phyloP scores from a whole-genome alignment of 768 basidiomycete genomes.

The Omphalotus guepiniiformis region DNA sequence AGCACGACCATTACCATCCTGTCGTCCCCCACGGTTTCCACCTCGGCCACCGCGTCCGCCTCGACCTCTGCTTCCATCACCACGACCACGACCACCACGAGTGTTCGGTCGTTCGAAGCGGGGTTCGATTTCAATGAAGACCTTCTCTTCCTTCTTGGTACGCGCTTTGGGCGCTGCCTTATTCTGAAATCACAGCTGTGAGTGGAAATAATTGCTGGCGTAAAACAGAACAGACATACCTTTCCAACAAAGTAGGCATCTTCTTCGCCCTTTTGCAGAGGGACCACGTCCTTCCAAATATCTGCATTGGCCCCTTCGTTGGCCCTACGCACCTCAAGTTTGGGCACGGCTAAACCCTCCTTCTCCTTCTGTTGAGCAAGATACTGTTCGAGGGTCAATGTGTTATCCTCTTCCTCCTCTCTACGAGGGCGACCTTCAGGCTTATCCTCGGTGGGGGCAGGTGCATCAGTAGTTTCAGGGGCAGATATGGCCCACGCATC shows the following conservation, averaged over 20 bases:
- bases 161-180: constrained; percentile 63
- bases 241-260: constrained; percentile 86
- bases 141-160: constrained; percentile 84
- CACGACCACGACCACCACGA: constrained; percentile 40
- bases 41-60: constrained; percentile 43
- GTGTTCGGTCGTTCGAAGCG: constrained; percentile 77
- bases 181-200: constrained; percentile 36
- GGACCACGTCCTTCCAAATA: constrained; percentile 69
- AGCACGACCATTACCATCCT: constrained; percentile 37
- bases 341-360: constrained; percentile 45
- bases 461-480: constrained; percentile 18
- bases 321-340: constrained; percentile 78
- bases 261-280: constrained; percentile 60
- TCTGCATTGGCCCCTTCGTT: constrained; percentile 73
- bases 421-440: constrained; percentile 32
- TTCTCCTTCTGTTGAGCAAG: constrained; percentile 74
- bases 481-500: constrained; percentile 33
- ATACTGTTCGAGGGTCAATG: constrained; percentile 92
- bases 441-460: constrained; percentile 28
- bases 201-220: background rate
- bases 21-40: constrained; percentile 37
- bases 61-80: constrained; percentile 43
- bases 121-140: constrained; percentile 88
- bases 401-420: constrained; percentile 89
- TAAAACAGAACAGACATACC: constrained; percentile 43